Base-by-base conservation (phyloP, 352 stramenopile genomes). In the Pythium phragmitis region DNA sequence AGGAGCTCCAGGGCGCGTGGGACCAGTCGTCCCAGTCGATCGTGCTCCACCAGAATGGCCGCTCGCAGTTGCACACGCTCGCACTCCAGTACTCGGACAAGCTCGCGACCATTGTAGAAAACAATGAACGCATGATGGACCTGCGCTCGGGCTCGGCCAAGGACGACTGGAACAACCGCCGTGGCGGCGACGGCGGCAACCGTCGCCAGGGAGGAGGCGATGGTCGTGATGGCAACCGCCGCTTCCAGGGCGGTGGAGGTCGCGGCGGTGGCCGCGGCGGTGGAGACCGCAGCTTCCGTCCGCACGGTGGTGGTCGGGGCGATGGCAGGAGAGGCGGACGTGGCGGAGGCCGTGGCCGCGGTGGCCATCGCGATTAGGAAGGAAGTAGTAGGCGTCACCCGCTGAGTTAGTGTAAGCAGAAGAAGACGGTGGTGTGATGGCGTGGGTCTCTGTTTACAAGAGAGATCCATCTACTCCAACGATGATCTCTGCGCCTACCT, bases 11-110 rank as follows among this genome's bases (percentile, higher is more conserved):
- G 67, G 97, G 93, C 47, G 96, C 88, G 45, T 99, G 96, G 97
- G 97, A 99, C 82, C 96, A 99, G 82, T 95, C 94, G 14, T 99
- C 97, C 56, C 87, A 98, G 76, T 98, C 96, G 30, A 98, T 99
- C 66, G 82, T 98, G 52, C 82, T 99, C 68, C 90, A 98, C 70
- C 96, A 97, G 74, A 89, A 92, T 39, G 92, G 99, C 69, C 91
- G 94, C 36, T 98, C 92, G 62, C 85, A 79, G 6, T 76, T 99
- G 21, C 97, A 99, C 80, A 84, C 88, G 33, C 77, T 98, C 58
- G 96, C 97, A 36, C 81, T 99, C 19, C 94, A 98, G 77, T 98
- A 98, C 78, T 92, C 95, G 41, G 96, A 99, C 55, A 99, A 95
- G 74, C 81, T 96, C 21, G 80, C 80, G 62, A 76, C 79, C 60